These are phyloP conservation scores for Penicillium sp. DNA, from an alignment of 2,329 filamentous ascomycete genomes.

Conservation along the genomic window DNA sequence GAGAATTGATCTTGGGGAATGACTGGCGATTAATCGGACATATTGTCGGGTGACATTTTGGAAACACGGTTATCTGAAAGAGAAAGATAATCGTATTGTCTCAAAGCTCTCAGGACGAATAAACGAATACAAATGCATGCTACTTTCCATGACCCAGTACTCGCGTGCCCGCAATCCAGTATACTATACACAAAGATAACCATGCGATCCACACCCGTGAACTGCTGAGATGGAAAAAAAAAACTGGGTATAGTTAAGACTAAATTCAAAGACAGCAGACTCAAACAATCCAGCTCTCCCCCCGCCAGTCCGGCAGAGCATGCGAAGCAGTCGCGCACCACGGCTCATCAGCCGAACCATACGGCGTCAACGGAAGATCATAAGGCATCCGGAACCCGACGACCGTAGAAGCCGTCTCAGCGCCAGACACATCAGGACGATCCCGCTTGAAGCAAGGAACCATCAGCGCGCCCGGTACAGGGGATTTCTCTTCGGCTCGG, in stretches of 20 bases:
- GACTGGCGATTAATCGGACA: not conserved
- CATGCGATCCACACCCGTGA: no score
- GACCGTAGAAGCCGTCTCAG: constrained; percentile 30
- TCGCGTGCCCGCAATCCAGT: not conserved
- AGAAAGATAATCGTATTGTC: not conserved
- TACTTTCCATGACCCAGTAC: constrained; percentile 5
- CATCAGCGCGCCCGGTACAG: constrained; percentile 52
- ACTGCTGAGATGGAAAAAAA: not conserved
- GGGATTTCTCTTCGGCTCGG: not conserved
- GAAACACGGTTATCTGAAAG: not conserved
- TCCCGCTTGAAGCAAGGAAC: constrained; percentile 66
- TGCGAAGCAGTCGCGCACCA: constrained; percentile 70
- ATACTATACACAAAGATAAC: not conserved
- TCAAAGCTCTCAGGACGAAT: not conserved
- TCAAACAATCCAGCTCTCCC: constrained; percentile 57
- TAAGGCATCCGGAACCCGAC: constrained; percentile 82
- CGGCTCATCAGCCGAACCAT: constrained; percentile 62
- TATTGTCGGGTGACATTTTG: not conserved
- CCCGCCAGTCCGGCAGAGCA: constrained; percentile 58
- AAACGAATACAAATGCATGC: constrained; percentile 9
- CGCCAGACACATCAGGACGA: constrained; percentile 38
- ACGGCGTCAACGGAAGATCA: constrained; percentile 68
- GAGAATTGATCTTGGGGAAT: not conserved
- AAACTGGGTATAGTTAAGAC: not conserved
- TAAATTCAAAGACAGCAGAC: constrained; percentile 22